phyloP scores from a whole-genome alignment of 441 rosid genomes.

The Cnidoscolus chayamansa region DNA sequence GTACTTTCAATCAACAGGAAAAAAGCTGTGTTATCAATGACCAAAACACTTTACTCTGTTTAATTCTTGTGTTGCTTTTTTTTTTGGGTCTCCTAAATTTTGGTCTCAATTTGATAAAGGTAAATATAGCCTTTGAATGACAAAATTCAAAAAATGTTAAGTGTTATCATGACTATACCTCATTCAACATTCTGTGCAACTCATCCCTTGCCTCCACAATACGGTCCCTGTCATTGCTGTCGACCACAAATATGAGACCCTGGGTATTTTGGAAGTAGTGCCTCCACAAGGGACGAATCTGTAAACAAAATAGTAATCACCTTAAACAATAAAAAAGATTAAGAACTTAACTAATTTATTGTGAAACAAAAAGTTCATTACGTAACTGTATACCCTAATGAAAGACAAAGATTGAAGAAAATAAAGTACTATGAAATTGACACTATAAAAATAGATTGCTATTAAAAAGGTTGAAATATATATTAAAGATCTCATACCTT shows the following conservation, averaged over 20 bases:
- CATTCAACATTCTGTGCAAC: conserved; percentile 78
- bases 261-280: conserved; percentile 82
- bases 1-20: too few species aligned
- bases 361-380: neutral
- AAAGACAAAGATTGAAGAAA: neutral
- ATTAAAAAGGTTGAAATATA: neutral
- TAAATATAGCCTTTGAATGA: too few species aligned
- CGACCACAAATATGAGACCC: conserved; percentile 84
- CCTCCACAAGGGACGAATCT: conserved; percentile 93
- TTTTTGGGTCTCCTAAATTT: too few species aligned
- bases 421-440: neutral
- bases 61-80: too few species aligned
- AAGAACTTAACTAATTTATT: neutral
- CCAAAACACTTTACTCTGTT: too few species aligned
- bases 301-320: conserved; percentile 18
- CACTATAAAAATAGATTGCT: neutral
- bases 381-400: neutral
- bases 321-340: neutral
- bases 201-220: conserved; percentile 85
- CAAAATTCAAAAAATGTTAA: neutral
- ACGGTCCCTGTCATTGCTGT: conserved; percentile 84
- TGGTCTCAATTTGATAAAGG: too few species aligned
- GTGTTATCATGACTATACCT: conserved; percentile 35
- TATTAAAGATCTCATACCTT: conserved; percentile 40
- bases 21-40: too few species aligned